Evolutionary conservation across 306 rosid species (phyloP).

Genomic region (peach (Prunus persica)): Prunus_persica_NCBIv2 NC_034014.1:29672501-29673000

Average conservation of each 20-base stretch:
- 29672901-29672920: conserved; percentile 70
- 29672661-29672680: conserved; percentile 48
- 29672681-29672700: conserved; percentile 64
- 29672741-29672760: conserved; percentile 58
- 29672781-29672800: conserved; percentile 76
- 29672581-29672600: conserved; percentile 60
- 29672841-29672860: conserved; percentile 83
- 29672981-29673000: conserved; percentile 72
- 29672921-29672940: conserved; percentile 70
- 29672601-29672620: conserved; percentile 75
- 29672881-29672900: conserved; percentile 65
- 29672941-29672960: conserved; percentile 66
- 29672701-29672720: conserved; percentile 64
- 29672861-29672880: conserved; percentile 92
- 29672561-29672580: conserved; percentile 55
- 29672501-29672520: conserved; percentile 59
- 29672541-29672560: conserved; percentile 74
- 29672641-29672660: conserved; percentile 31
- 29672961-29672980: conserved; percentile 51
- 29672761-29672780: conserved; percentile 86
- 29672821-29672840: conserved; percentile 67
- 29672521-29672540: conserved; percentile 72
- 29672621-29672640: conserved; percentile 42
- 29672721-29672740: conserved; percentile 77
- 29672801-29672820: conserved; percentile 52